A percentile compares a stretch with the other conserved stretches of the same genome.
These are phyloP conservation scores for Colletotrichum sp. DNA, from an alignment of 2,329 filamentous ascomycete species.

Conservation along the genomic window DNA sequence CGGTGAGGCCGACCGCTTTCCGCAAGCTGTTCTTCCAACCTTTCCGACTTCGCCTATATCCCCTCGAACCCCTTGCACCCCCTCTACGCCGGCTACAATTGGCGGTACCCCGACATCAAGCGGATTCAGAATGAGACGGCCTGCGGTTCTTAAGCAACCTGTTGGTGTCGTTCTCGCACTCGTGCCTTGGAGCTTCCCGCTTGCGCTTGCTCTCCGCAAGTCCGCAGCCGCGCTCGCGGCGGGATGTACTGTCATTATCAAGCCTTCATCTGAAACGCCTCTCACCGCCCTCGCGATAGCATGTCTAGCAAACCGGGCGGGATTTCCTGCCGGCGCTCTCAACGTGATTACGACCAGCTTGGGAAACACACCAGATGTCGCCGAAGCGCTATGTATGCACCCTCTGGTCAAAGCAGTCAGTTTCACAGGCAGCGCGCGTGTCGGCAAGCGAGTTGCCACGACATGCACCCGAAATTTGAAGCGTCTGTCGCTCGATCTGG, in stretches of 20 bases:
- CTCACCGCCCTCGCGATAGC: slow-evolving; percentile 51
- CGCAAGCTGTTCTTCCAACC: slow-evolving; percentile 42
- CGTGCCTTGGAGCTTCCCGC: slow-evolving; percentile 64
- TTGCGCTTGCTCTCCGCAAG: slow-evolving; percentile 55
- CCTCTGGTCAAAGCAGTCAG: slow-evolving; percentile 74
- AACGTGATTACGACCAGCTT: slow-evolving; percentile 78
- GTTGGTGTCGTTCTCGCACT: slow-evolving; percentile 38
- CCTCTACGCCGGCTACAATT: neutral
- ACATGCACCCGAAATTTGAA: slow-evolving; percentile 68
- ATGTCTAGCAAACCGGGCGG: slow-evolving; percentile 71
- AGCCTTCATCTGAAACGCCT: slow-evolving; percentile 31
- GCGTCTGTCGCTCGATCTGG: slow-evolving; percentile 70
- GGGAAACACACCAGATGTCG: slow-evolving; percentile 62
- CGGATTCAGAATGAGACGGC: neutral
- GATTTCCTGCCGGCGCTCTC: slow-evolving; percentile 77
- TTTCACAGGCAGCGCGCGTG: slow-evolving; percentile 77
- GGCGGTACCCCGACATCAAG: neutral
- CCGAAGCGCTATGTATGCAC: slow-evolving; percentile 66
- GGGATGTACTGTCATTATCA: slow-evolving; percentile 72
- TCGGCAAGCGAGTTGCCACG: slow-evolving; percentile 70
- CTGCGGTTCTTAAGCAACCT: slow-evolving; percentile 29
- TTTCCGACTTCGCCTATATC: neutral
- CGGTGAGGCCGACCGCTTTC: slow-evolving; percentile 53
- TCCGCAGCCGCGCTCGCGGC: slow-evolving; percentile 66
- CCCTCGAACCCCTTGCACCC: neutral